Evolutionary conservation across 306 rosid species (phyloP).

Genomic region (Ammopiptanthus mongolicus): DNA sequence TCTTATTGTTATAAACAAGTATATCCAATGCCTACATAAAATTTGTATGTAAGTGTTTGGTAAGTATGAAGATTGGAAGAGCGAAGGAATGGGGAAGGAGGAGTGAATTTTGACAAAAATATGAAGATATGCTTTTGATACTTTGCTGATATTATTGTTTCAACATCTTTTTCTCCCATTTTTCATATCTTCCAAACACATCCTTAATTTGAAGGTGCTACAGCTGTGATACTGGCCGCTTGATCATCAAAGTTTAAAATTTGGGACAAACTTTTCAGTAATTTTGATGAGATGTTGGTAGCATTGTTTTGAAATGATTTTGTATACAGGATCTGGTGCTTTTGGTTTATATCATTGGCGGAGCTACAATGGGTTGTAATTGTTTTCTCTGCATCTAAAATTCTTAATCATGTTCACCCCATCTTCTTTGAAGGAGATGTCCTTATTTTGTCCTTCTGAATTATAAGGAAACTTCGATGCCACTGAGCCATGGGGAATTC

Average conservation of each 20-base stretch:
- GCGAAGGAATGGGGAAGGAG: not conserved
- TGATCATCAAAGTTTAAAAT: not conserved
- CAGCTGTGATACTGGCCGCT: not conserved
- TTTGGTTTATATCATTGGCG: slow-evolving; percentile 2
- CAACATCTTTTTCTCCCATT: not conserved
- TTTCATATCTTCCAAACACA: not conserved
- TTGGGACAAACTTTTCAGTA: not conserved
- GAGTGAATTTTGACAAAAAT: not conserved
- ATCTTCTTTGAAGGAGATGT: not conserved
- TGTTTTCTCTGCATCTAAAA: not conserved
- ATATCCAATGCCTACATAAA: not conserved
- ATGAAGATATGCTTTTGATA: not conserved
- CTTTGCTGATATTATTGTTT: not conserved
- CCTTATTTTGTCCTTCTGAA: not conserved
- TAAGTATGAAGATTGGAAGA: not conserved
- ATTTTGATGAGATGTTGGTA: not conserved
- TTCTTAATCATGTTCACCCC: not conserved
- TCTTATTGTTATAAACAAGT: not conserved
- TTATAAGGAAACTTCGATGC: not conserved
- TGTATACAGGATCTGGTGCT: not conserved
- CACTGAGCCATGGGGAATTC: not conserved
- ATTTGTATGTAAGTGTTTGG: not conserved
- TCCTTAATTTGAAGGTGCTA: not conserved
- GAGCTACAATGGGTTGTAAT: not conserved
- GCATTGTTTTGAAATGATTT: not conserved